Evolutionary conservation across 1,139 yeast species (phyloP), one percentile per base, ranked within the genome.

Genomic region (Blastobotrys niveus): DNA sequence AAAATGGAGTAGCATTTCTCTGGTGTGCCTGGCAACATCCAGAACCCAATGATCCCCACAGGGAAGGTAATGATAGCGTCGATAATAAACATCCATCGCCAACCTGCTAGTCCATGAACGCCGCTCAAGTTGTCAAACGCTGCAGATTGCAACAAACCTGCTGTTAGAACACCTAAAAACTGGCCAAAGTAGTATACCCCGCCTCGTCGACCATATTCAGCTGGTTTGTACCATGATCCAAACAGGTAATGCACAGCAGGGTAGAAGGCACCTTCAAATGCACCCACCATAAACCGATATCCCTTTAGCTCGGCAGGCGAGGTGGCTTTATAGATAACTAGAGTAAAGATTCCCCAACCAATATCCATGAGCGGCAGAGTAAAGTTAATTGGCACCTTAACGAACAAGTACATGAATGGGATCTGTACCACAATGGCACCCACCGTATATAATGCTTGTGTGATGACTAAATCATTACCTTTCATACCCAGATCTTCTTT

Each of bases 11-110:
- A 59, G 19, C 76, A 71, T 17, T 63, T 66, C 12, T 55, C 52
- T 2, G 89, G 88, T 26, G 84, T 79, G 39, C 88, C 89, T 1
- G 91, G 91, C 51, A 82, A 68, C 49, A 72, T 57, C 55, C 75
- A 73, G 53, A 79, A 72, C 0, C 89, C 89, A 49, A 78, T 61
- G 18, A 82, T 24, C n/a, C 83, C 87, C 43, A 82, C 77, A 0
- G 80, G 79, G 34, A 74, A 60, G 1, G 79, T 69, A 38, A 77
- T 66, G 14, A 71, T 60, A 3, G 77, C 79, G 53, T 76, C 80
- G 49, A 76, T 66, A 19, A 76, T 66, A 48, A 75, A 76, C 55
- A 74, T 67, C 77, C 79, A 74, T 53, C 73, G 71, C 70, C 77
- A 76, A 5, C 65, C 72, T 49, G 51, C 60, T 29, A 50, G 57